phyloP scores from a whole-genome alignment of 768 basidiomycete species.

The Atractiella rhizophila region DNA sequence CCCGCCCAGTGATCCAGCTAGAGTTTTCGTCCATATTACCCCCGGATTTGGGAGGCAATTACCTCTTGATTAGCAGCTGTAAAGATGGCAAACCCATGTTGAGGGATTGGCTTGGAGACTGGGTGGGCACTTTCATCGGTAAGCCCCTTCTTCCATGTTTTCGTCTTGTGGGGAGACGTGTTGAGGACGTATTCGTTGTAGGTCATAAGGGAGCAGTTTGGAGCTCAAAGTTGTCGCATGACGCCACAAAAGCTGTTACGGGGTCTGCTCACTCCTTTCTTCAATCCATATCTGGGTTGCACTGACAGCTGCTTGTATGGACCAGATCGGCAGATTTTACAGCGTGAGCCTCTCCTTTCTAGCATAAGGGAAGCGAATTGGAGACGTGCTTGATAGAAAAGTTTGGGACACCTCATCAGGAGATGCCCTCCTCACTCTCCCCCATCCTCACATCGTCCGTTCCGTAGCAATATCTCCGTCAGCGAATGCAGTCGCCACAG shows the following conservation, averaged over 20 bases:
- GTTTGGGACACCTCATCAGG: slow-evolving; percentile 25
- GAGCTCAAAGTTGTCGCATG: slow-evolving; percentile 71
- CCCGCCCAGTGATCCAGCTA: too few species aligned
- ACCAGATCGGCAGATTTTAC: slow-evolving; percentile 1
- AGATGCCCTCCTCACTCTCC: slow-evolving; percentile 69
- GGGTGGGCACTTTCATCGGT: slow-evolving; percentile 57
- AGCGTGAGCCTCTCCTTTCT: slow-evolving; percentile 5
- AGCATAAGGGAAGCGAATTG: slow-evolving; percentile 5
- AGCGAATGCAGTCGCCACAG: slow-evolving; percentile 47
- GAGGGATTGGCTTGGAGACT: slow-evolving; percentile 42
- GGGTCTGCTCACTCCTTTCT: slow-evolving; percentile 23
- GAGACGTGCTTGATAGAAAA: slow-evolving; percentile 24
- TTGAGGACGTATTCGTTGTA: too few species aligned
- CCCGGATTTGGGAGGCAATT: too few species aligned
- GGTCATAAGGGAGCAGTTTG: slow-evolving; percentile 67
- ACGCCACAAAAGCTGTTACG: slow-evolving; percentile 63
- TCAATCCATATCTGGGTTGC: not conserved
- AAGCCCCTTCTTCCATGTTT: not conserved
- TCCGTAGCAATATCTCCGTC: slow-evolving; percentile 64
- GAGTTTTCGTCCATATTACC: too few species aligned
- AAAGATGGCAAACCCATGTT: slow-evolving; percentile 75
- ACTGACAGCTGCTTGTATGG: too few species aligned
- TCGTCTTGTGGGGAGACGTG: not conserved
- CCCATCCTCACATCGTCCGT: slow-evolving; percentile 94
- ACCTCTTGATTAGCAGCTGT: slow-evolving; percentile 79